phyloP scores from a whole-genome alignment of 352 stramenopile genomes.

The Phytophthora meadii region DNA sequence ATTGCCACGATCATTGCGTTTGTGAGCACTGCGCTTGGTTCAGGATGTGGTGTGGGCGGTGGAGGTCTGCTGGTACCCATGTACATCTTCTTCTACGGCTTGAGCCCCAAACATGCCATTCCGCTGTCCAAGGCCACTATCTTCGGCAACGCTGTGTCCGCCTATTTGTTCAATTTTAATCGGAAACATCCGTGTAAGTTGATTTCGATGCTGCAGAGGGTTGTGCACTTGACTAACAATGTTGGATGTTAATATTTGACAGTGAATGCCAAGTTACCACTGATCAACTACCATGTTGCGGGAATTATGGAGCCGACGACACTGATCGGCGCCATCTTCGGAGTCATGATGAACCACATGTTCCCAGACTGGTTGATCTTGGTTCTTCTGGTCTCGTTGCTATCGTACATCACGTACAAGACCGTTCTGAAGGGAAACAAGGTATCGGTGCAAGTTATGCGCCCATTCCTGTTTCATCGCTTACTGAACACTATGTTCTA shows the following conservation, averaged over 20 bases:
- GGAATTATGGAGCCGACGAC: constrained; percentile 98
- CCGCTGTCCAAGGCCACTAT: constrained; percentile 97
- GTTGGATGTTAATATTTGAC: not conserved
- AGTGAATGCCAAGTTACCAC: constrained; percentile 87
- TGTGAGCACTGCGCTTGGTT: constrained; percentile 88
- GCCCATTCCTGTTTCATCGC: not conserved
- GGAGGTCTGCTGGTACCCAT: constrained; percentile 97
- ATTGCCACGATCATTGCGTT: constrained; percentile 77
- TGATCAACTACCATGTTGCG: constrained; percentile 99
- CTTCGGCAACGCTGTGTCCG: constrained; percentile 95
- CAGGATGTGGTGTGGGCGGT: constrained; percentile 92
- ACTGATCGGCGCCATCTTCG: constrained; percentile 80
- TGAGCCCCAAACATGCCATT: constrained; percentile 96
- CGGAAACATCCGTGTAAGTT: constrained; percentile 92
- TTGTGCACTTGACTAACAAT: constrained; percentile 12
- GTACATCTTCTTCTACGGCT: constrained; percentile 96
- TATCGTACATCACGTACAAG: constrained; percentile 82
- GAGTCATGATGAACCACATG: constrained; percentile 85
- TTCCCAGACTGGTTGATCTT: constrained; percentile 88
- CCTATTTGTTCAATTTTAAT: constrained; percentile 93
- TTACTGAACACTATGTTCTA: not conserved
- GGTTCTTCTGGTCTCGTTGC: constrained; percentile 73
- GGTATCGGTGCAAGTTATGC: constrained; percentile 20
- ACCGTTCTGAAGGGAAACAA: constrained; percentile 74
- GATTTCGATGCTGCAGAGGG: not conserved